Evolutionary conservation across 441 rosid genomes (phyloP).

Genomic region (Macaranga tanarius): DNA sequence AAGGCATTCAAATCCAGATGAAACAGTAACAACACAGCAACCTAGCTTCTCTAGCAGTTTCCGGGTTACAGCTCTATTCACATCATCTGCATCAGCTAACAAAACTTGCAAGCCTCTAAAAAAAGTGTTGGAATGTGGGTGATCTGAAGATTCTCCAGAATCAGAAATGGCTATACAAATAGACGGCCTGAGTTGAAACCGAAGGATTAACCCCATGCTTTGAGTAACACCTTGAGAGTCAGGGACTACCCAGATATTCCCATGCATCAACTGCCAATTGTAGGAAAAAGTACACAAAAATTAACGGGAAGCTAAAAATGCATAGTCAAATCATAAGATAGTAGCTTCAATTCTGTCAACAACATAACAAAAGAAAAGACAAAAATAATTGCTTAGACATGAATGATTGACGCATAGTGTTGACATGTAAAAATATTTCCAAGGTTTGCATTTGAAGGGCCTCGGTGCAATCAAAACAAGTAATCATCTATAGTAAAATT

Average conservation of each 20-base stretch:
- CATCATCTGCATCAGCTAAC: conserved; percentile 71
- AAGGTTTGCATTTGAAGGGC: background rate
- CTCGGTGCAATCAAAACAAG: background rate
- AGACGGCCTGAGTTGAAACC: conserved; percentile 59
- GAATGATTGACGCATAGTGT: too few species aligned
- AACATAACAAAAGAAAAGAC: background rate
- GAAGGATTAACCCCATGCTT: conserved; percentile 63
- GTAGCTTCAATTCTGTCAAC: background rate
- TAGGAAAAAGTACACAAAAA: background rate
- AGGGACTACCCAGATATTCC: conserved; percentile 63
- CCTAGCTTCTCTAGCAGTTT: conserved; percentile 85
- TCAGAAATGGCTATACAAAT: conserved; percentile 35
- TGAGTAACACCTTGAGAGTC: conserved; percentile 53
- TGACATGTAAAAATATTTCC: background rate
- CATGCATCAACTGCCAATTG: conserved; percentile 68
- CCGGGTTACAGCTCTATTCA: conserved; percentile 69
- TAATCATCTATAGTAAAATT: background rate
- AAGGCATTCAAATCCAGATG: conserved; percentile 81
- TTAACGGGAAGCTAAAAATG: background rate
- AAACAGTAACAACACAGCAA: conserved; percentile 58
- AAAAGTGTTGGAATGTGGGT: conserved; percentile 51
- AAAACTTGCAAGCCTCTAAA: conserved; percentile 72
- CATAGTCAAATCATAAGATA: background rate
- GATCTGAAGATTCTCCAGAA: conserved; percentile 53
- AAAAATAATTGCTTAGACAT: background rate